Conservation (phyloP, 306 rosid species). For the Styphnolobium japonicum region DNA sequence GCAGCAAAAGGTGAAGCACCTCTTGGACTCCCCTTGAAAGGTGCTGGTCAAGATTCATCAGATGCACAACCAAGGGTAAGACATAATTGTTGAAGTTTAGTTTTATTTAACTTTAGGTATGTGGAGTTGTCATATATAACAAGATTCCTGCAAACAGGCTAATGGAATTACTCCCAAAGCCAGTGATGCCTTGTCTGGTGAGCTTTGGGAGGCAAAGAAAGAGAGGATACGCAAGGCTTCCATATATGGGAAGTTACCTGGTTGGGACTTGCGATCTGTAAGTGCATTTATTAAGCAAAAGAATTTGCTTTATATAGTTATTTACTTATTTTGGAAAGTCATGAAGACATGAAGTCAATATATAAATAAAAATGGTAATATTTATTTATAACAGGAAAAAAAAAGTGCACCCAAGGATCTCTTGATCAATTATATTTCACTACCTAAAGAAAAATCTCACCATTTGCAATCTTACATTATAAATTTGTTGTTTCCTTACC, state of each 20-base stretch:
- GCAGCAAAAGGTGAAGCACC: slow-evolving; percentile 99
- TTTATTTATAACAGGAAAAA: background rate
- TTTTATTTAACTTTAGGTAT: slow-evolving; percentile 9
- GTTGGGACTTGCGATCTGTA: slow-evolving; percentile 97
- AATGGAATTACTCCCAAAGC: slow-evolving; percentile 84
- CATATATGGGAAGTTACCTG: slow-evolving; percentile 61
- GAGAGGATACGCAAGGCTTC: slow-evolving; percentile 89
- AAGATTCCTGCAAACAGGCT: slow-evolving; percentile 46
- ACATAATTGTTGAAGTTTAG: slow-evolving; percentile 17
- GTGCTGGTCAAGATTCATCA: slow-evolving; percentile 95
- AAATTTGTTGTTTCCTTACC: background rate
- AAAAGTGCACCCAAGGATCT: background rate
- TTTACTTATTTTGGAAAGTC: slow-evolving; percentile 16
- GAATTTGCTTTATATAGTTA: background rate
- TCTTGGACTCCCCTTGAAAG: slow-evolving; percentile 95
- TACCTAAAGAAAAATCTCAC: background rate
- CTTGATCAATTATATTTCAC: background rate
- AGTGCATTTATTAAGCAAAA: slow-evolving; percentile 35
- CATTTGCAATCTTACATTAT: background rate
- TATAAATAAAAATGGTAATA: background rate
- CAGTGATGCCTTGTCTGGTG: slow-evolving; percentile 95
- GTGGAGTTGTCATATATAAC: slow-evolving; percentile 9
- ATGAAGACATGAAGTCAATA: slow-evolving; percentile 8
- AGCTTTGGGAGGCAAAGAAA: slow-evolving; percentile 92
- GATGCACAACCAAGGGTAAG: slow-evolving; percentile 74